Conservation (phyloP, 2,329 filamentous ascomycete genomes). For the Tolypocladium pustulatum region DNA sequence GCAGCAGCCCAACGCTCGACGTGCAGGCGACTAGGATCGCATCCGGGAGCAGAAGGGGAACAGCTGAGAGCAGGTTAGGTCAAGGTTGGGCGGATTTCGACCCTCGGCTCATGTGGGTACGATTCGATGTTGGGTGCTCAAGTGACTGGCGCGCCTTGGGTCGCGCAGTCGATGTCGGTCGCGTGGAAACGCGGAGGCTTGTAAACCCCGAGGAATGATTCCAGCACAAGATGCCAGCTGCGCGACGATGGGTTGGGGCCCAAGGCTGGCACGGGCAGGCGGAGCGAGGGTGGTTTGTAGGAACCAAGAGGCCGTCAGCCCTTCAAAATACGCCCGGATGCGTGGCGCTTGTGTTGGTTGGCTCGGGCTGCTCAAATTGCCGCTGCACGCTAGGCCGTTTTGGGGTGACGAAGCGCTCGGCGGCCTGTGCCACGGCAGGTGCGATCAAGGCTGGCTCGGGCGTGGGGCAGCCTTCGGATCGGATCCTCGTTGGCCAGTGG, state of each 20-base stretch:
- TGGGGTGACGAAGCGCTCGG: neutral
- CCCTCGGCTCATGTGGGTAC: neutral
- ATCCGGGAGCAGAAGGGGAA: constrained; percentile 7
- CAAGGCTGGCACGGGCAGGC: neutral
- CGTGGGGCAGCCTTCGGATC: neutral
- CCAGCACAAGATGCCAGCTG: neutral
- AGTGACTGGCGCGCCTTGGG: neutral
- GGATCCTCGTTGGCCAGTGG: neutral
- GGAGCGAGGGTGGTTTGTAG: neutral
- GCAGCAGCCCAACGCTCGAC: constrained; percentile 9
- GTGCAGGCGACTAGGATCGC: constrained; percentile 6
- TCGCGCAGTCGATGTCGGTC: neutral
- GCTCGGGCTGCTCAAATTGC: constrained; percentile 4
- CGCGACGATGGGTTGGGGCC: neutral
- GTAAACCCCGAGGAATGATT: neutral
- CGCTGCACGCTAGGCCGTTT: constrained; percentile 6
- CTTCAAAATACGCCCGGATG: constrained; percentile 10
- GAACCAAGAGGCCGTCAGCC: constrained; percentile 5
- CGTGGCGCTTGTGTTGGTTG: constrained; percentile 9
- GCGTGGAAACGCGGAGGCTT: neutral
- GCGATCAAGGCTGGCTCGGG: neutral
- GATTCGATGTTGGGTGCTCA: neutral
- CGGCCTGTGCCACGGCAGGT: neutral
- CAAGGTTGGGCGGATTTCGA: neutral
- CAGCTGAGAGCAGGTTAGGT: neutral